phyloP scores from a whole-genome alignment of 2,329 filamentous ascomycete genomes.

The Xylariomycetidae sp. region DNA sequence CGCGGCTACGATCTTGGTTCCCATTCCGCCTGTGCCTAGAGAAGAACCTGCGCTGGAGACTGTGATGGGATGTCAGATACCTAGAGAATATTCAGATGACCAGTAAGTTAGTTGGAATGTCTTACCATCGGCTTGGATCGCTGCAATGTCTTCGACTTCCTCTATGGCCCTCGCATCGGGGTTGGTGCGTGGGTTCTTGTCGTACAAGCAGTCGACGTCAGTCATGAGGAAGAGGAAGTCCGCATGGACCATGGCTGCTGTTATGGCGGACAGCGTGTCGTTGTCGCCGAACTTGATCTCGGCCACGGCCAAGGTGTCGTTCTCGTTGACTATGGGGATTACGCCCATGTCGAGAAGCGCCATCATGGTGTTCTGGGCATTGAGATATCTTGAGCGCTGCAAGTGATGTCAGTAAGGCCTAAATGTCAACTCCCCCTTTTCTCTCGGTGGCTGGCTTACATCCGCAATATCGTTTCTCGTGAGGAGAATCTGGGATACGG shows the following conservation, averaged over 20 bases:
- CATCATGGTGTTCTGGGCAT: constrained; percentile 90
- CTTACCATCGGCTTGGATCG: constrained; percentile 78
- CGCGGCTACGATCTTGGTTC: constrained; percentile 93
- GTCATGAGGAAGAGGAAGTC: constrained; percentile 98
- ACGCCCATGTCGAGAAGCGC: constrained; percentile 91
- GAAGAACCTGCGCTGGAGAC: constrained; percentile 85
- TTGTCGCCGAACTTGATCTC: constrained; percentile 99
- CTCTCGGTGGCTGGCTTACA: constrained; percentile 46
- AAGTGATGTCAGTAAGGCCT: background rate
- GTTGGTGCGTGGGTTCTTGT: constrained; percentile 84
- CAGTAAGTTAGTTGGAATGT: constrained; percentile 26
- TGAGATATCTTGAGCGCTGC: constrained; percentile 84
- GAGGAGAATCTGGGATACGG: constrained; percentile 88
- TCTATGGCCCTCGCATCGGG: constrained; percentile 85
- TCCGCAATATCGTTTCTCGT: constrained; percentile 96
- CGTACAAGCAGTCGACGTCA: constrained; percentile 95
- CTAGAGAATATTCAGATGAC: background rate
- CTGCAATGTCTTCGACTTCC: constrained; percentile 81
- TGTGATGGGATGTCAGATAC: constrained; percentile 22
- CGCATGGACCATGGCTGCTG: constrained; percentile 93
- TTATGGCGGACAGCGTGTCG: constrained; percentile 93
- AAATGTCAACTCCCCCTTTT: no score
- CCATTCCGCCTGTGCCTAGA: constrained; percentile 93
- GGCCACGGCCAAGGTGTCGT: constrained; percentile 91
- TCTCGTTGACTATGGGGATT: constrained; percentile 98